Conservation (phyloP, 2,329 filamentous ascomycete species). For the Pseudopithomyces chartarum region DNA sequence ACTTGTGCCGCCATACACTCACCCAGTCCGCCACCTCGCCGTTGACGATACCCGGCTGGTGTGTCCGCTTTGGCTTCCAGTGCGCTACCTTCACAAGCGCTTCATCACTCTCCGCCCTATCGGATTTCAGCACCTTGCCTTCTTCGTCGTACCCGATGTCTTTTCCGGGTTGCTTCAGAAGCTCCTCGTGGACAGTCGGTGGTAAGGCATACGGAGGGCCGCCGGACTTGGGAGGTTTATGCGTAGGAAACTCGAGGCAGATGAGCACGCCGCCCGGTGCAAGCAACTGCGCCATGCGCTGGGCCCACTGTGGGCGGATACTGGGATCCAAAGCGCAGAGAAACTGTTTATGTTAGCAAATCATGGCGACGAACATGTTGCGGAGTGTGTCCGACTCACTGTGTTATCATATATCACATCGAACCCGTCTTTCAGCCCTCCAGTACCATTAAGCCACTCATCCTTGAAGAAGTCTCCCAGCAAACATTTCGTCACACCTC, state of each 20-base stretch:
- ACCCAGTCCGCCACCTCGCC: constrained; percentile 58
- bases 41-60: constrained; percentile 51
- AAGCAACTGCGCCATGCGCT: constrained; percentile 60
- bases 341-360: constrained; percentile 51
- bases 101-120: constrained; percentile 48
- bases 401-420: constrained; percentile 71
- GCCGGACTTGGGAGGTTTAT: constrained; percentile 66
- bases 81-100: constrained; percentile 55
- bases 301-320: constrained; percentile 63
- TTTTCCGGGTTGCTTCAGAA: constrained; percentile 72
- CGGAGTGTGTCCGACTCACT: constrained; percentile 42
- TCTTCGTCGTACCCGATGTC: constrained; percentile 65
- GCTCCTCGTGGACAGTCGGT: constrained; percentile 71
- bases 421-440: constrained; percentile 53
- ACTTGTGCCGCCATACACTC: constrained; percentile 53
- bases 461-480: constrained; percentile 70
- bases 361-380: neutral
- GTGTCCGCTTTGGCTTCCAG: constrained; percentile 62
- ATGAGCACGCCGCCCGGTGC: constrained; percentile 59
- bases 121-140: constrained; percentile 55
- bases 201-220: constrained; percentile 77
- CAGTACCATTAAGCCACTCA: constrained; percentile 56
- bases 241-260: constrained; percentile 78
- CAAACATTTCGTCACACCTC: constrained; percentile 62
- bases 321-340: constrained; percentile 63